These are phyloP conservation scores for Phyllosticta ampelicida DNA, from an alignment of 2,329 filamentous ascomycete genomes.

Conservation along the genomic window DNA sequence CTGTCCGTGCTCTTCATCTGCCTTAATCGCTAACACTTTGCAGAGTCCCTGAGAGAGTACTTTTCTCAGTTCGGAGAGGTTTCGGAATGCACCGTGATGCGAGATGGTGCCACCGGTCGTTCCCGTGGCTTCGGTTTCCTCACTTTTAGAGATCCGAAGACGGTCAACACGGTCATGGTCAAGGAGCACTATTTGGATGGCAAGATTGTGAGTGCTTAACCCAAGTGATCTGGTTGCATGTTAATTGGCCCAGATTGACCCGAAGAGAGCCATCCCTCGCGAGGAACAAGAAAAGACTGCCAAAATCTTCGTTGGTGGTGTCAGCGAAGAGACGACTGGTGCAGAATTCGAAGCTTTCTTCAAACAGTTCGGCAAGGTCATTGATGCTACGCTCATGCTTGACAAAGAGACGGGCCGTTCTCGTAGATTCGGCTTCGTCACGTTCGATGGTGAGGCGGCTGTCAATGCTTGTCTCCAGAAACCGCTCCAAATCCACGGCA, in stretches of 20 bases:
- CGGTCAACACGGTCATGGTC: constrained; percentile 98
- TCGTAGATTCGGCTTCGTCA: constrained; percentile 94
- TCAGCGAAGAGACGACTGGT: constrained; percentile 93
- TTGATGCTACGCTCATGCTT: constrained; percentile 99
- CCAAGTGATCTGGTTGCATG: constrained; percentile 14
- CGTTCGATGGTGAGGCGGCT: constrained; percentile 89
- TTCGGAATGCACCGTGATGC: constrained; percentile 97
- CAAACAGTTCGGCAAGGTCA: constrained; percentile 87
- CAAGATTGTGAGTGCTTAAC: constrained; percentile 70
- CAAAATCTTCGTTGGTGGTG: constrained; percentile 97
- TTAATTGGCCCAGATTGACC: constrained; percentile 63
- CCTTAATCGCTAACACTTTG: constrained; percentile 18
- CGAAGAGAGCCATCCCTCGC: constrained; percentile 90
- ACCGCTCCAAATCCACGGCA: constrained; percentile 84
- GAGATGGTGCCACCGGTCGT: constrained; percentile 83
- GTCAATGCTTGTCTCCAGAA: constrained; percentile 82
- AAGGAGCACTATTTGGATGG: constrained; percentile 98
- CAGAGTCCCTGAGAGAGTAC: constrained; percentile 93
- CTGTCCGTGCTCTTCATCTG: constrained; percentile 8
- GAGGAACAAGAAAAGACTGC: constrained; percentile 97
- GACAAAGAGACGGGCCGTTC: constrained; percentile 98
- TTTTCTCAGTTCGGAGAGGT: constrained; percentile 98
- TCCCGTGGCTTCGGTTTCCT: constrained; percentile 95
- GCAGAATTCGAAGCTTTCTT: constrained; percentile 96
- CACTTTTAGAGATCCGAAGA: constrained; percentile 95